These are phyloP conservation scores for Pseudopithomyces maydicus DNA, from an alignment of 2,329 filamentous ascomycete species.

Conservation along the genomic window DNA sequence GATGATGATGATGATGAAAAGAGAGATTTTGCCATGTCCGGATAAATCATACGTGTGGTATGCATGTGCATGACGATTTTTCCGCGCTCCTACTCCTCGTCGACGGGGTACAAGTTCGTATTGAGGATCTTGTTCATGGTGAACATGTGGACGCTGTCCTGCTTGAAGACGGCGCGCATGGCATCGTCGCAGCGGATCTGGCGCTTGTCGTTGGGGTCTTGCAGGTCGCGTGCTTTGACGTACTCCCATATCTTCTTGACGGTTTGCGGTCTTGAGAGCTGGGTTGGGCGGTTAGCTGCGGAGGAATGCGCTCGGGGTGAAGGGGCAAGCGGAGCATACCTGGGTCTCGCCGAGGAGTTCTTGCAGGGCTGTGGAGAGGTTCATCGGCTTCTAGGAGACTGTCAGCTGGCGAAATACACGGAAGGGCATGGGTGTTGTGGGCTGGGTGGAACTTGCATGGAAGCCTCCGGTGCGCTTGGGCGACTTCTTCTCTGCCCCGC, in stretches of 20 bases:
- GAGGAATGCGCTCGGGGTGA: not conserved
- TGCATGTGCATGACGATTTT: not conserved
- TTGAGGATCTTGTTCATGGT: conserved; percentile 98
- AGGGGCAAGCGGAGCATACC: conserved; percentile 51
- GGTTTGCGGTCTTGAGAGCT: conserved; percentile 92
- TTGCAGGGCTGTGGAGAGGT: conserved; percentile 71
- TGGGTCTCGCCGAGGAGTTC: conserved; percentile 72
- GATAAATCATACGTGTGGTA: not conserved
- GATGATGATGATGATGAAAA: too few relatives aligned
- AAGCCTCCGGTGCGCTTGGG: conserved; percentile 85
- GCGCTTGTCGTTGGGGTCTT: conserved; percentile 88
- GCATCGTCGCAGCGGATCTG: conserved; percentile 92
- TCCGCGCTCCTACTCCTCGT: conserved; percentile 55
- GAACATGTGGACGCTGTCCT: conserved; percentile 94
- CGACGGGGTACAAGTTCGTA: conserved; percentile 83
- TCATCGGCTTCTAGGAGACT: conserved; percentile 67
- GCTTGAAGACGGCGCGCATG: conserved; percentile 91
- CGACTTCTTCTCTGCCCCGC: conserved; percentile 66
- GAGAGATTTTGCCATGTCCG: not conserved
- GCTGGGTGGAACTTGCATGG: conserved; percentile 62
- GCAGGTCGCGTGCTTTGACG: conserved; percentile 85
- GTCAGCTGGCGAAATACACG: conserved; percentile 37
- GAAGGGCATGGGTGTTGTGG: too few relatives aligned
- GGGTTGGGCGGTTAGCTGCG: conserved; percentile 11
- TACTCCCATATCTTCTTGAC: conserved; percentile 97